Percentiles rank a stretch among this genome's conserved stretches.
Conservation (phyloP, 202 grass and related monocot genomes). For the Setaria italica region DNA sequence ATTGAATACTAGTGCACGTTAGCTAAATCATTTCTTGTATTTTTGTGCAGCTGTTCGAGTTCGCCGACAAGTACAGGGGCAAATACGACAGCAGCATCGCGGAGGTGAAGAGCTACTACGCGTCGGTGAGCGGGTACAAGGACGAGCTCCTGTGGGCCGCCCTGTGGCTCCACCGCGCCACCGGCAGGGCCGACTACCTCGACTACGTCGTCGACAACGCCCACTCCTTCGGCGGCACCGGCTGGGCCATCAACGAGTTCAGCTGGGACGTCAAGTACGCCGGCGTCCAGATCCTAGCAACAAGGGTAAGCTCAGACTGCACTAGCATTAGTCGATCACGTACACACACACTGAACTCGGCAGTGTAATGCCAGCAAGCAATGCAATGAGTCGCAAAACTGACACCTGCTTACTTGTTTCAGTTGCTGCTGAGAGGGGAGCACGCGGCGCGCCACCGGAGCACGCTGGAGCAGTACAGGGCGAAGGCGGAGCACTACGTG, state of each 20-base stretch:
- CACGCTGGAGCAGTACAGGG: constrained; percentile 74
- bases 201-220: constrained; percentile 82
- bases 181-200: constrained; percentile 58
- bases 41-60: constrained; percentile 70
- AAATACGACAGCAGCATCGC: constrained; percentile 87
- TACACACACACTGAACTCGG: no score
- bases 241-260: constrained; percentile 95
- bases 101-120: constrained; percentile 95
- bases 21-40: constrained; percentile 1
- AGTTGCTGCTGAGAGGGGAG: constrained; percentile 63
- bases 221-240: constrained; percentile 72
- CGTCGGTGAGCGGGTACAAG: constrained; percentile 90
- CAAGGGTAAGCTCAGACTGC: constrained; percentile 51
- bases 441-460: constrained; percentile 39
- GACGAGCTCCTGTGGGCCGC: constrained; percentile 97
- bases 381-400: background rate
- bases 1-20: background rate
- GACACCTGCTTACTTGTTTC: background rate
- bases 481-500: constrained; percentile 86
- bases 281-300: constrained; percentile 82
- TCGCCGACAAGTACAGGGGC: constrained; percentile 81
- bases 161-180: constrained; percentile 88
- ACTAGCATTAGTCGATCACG: no score
- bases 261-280: constrained; percentile 99
- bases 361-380: background rate